Conservation (phyloP, 2,329 filamentous ascomycete genomes). For the Fusarium beomiforme region DNA sequence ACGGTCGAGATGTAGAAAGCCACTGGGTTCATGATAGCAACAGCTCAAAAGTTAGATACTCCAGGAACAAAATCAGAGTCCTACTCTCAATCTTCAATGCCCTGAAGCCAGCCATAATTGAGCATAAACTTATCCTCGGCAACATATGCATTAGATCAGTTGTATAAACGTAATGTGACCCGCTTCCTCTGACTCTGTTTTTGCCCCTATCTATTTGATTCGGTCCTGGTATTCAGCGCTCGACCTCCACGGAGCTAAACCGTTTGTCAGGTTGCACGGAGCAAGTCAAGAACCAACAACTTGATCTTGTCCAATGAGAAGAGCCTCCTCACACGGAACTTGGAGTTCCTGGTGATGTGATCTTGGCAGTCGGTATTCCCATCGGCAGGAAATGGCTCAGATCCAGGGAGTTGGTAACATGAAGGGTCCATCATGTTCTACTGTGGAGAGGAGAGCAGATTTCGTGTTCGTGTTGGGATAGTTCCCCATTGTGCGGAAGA, state of each 20-base stretch:
- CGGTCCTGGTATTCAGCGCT: background rate
- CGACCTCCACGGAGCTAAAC: slow-evolving; percentile 27
- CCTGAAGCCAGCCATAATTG: background rate
- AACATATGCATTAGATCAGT: background rate
- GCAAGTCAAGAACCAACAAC: background rate
- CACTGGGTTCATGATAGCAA: background rate
- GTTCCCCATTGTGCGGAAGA: too few species aligned
- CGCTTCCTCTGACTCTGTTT: background rate
- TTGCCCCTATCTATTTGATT: slow-evolving; percentile 19
- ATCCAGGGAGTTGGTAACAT: background rate
- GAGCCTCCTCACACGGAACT: slow-evolving; percentile 5
- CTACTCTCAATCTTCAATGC: background rate
- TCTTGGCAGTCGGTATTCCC: background rate
- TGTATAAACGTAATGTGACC: slow-evolving; percentile 25
- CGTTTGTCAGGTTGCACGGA: slow-evolving; percentile 7
- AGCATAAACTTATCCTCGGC: slow-evolving; percentile 7
- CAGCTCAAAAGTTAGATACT: background rate
- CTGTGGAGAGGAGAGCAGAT: background rate
- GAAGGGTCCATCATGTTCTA: background rate
- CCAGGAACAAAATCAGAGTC: background rate
- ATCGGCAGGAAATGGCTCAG: background rate
- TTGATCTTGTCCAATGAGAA: slow-evolving; percentile 9
- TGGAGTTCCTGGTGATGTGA: slow-evolving; percentile 4
- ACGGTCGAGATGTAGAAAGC: background rate
- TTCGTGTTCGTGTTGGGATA: slow-evolving; percentile 9